Evolutionary conservation across 768 basidiomycete genomes (phyloP), one percentile per base, ranked within the genome.

Genomic region (Pleurotus tuoliensis): DNA sequence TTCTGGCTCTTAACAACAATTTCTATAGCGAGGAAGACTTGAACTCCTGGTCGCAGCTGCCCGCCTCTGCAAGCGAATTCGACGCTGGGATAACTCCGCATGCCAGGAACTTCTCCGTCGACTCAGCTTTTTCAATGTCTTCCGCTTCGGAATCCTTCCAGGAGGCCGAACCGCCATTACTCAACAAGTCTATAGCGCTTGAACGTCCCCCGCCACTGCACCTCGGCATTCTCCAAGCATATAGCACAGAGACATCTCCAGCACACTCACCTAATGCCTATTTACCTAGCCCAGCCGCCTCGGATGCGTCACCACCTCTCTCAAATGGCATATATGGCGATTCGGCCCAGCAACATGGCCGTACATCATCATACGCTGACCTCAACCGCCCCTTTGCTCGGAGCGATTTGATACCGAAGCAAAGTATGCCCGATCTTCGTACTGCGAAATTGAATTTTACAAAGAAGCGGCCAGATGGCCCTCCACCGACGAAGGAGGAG

Each of bases 371-470:
- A 11, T 75, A 76, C 62, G 79, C 73, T 54, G 74, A 64, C 41
- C 77, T 68, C 60, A 65, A 65, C 52, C 72, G 63, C 58, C 71
- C 61, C 59, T 66, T 73, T 58, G 67, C 66, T 38, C 74, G 72
- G 53, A 64, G 67, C 47, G 73, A 71, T 11, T 49, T 55, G 27
- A 66, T 86, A 27, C 76, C 76, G 34, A 94, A 92, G 76, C 91
- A 94, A 71, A 94, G 92, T 56, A 76, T 96, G 56, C 94, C 94
- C 5, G 93, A 97, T 65, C 74, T 96, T 47, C 81, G 89, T 24
- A 82, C 72, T 13, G 73, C 77, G 27, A 80, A 76, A 46, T 64
- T 79, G 39, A 73, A 72, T 52, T 69, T 73, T 58, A 63, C 56
- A 56, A 61, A 56, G 53, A 66, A 66, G 61, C 66, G 66, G 52